Evolutionary conservation across 2,329 filamentous ascomycete species (phyloP), one percentile per base, ranked within the genome.

Genomic region (Fusarium piperis): DNA sequence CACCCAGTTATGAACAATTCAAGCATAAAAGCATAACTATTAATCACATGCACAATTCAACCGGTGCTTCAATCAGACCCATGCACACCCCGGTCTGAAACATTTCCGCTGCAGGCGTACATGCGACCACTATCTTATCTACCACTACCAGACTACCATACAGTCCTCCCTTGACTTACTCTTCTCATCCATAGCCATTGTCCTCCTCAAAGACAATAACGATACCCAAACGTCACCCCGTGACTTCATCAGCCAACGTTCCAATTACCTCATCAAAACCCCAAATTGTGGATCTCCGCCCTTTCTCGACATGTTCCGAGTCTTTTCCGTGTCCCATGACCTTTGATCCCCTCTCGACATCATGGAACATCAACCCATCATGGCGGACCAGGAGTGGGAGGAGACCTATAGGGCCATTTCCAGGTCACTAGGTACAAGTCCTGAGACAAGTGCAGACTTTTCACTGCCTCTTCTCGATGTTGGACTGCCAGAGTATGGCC

Each of bases 231-330:
- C 12, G 33, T 35, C 13, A 12, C 20, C 39, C 26, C 46, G 46
- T 51, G 46, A 51, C 30, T 12, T 48, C 39, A 30, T 18, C 28
- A 26, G 28, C 38, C 44, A 46, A 30, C 15, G 36, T 32, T 23
- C 23, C 15, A 36, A 46, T 51, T 59, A 59, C 57, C 57, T 51
- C 57, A 51, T 38, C 32, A 59, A 28, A 32, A 41, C 56, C 26
- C 51, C 32, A 16, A 41, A 59, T 46, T 68, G 69, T 71, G 69
- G 69, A 72, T 62, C 66, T 69, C 70, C 70, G 70, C 70, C 70
- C 59, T 72, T 56, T 36, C 18, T 72, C 51, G n/a, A 72, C 70
- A 72, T 41, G 62, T 44, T 15, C 68, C 69, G 69, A 70, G 41
- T 70, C 69, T 72, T 70, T 57, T 30, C 69, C 69, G 58, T 13